Evolutionary conservation across 148 eudicot species (phyloP), one percentile per base, ranked within the genome.

Genomic region (Vaccinium corymbosum): DNA sequence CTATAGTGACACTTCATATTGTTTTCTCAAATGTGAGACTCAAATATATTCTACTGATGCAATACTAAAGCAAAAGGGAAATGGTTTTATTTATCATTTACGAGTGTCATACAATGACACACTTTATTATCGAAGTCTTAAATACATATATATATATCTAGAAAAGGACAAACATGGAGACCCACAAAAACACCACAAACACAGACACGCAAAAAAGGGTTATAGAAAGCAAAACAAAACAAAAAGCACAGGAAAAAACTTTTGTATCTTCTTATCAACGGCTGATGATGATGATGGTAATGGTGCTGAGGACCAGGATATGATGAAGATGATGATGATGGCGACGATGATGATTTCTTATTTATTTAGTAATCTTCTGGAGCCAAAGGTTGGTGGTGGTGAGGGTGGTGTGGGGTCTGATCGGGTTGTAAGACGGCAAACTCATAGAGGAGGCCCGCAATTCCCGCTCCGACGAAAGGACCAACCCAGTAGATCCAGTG

Each of bases 291-390:
- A 4, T 27, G 15, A 2, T 27, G 32, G 11, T 25, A 1, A 25
- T n/a, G 70, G 29, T 22, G 70, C 7, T 25, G 72, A 22, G 68
- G 68, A 25, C 19, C 3, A 62, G 27, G 27, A 66, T 2, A 61
- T 61, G 68, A 20, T n/a, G 68, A 35, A 35, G 38, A 57, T 17
- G 20, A 56, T 56, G 68, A n/a, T n/a, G 68, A n/a, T 61, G 27
- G 27, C 27, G 70, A 20, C 29, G 29, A n/a, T n/a, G 70, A 1
- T 32, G 42, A 8, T 20, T 20, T 61, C 66, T 19, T 20, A 61
- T 62, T 68, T 90, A 93, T 62, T 68, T 90, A 93, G 92, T 93
- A 93, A 81, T 93, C 95, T 56, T 91, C 95, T 0, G 93, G 95
- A 32, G 93, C 93, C 90, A 93, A 84, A 22, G 95, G 93, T 87